Evolutionary conservation across 306 rosid species (phyloP).

Genomic region (Ceratonia siliqua): DNA sequence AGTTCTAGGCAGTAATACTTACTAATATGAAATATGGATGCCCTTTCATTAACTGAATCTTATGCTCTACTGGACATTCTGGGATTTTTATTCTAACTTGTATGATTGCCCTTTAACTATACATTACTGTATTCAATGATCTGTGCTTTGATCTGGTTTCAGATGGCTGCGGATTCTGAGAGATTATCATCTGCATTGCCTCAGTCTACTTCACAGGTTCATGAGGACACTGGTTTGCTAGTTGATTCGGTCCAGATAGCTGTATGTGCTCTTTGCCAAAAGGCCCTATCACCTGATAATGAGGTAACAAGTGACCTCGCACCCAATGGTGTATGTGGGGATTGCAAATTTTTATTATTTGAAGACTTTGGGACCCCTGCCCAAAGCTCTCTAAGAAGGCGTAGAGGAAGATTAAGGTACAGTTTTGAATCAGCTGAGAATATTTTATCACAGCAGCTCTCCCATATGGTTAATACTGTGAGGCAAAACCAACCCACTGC

Average conservation of each 20-base stretch:
- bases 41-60: too few relatives aligned
- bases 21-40: too few relatives aligned
- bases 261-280: constrained; percentile 67
- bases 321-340: constrained; percentile 61
- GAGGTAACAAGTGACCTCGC: constrained; percentile 51
- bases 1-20: too few relatives aligned
- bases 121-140: too few relatives aligned
- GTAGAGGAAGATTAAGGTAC: constrained; percentile 63
- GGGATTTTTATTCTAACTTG: too few relatives aligned
- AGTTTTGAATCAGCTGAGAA: constrained; percentile 67
- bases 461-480: constrained; percentile 47
- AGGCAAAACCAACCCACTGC: constrained; percentile 52
- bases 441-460: constrained; percentile 52
- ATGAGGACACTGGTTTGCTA: constrained; percentile 23
- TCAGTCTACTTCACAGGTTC: constrained; percentile 34
- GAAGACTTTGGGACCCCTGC: constrained; percentile 64
- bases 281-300: constrained; percentile 51
- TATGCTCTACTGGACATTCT: too few relatives aligned
- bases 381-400: constrained; percentile 45
- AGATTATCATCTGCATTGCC: constrained; percentile 42
- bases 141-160: constrained; percentile 42
- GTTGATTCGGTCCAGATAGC: constrained; percentile 40
- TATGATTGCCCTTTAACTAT: too few relatives aligned
- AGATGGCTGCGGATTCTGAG: constrained; percentile 56
- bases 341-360: constrained; percentile 81